Conservation (phyloP, 345 rosid genomes). For the Punica granatum region DNA sequence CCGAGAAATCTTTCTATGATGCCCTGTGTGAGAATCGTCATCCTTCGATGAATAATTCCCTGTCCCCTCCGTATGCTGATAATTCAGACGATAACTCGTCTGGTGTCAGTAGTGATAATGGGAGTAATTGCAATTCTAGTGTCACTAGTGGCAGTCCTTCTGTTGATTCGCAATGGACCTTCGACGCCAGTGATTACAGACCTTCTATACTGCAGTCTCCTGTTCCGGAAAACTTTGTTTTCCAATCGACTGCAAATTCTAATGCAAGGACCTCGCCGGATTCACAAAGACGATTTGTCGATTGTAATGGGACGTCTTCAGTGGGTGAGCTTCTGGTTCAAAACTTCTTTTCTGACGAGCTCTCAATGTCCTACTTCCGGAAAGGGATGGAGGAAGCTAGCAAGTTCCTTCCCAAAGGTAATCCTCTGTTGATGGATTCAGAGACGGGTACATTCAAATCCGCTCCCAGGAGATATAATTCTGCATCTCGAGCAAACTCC, state of each 20-base stretch:
- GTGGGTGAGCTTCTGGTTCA: conserved; percentile 19
- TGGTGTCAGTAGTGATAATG: conserved; percentile 18
- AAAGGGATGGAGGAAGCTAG: conserved; percentile 41
- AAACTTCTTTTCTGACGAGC: conserved; percentile 22
- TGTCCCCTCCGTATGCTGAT: conserved; percentile 14
- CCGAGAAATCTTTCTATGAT: conserved; percentile 49
- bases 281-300: neutral
- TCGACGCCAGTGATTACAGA: conserved; percentile 6
- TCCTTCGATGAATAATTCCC: conserved; percentile 15
- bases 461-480: neutral
- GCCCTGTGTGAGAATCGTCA: conserved; percentile 26
- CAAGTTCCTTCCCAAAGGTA: conserved; percentile 32
- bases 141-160: conserved; percentile 16
- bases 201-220: conserved; percentile 16
- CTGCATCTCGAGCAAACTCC: conserved; percentile 4
- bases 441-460: conserved; percentile 13
- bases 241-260: conserved; percentile 11
- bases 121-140: conserved; percentile 17
- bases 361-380: conserved; percentile 27
- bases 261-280: conserved; percentile 6
- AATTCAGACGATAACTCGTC: conserved; percentile 24
- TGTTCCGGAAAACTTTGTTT: conserved; percentile 14
- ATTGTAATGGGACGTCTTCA: conserved; percentile 2
- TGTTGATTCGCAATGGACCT: conserved; percentile 9
- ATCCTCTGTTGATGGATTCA: conserved; percentile 20